Conservation (phyloP, 257 asterid genomes). For the Voacanga thouarsii region DNA sequence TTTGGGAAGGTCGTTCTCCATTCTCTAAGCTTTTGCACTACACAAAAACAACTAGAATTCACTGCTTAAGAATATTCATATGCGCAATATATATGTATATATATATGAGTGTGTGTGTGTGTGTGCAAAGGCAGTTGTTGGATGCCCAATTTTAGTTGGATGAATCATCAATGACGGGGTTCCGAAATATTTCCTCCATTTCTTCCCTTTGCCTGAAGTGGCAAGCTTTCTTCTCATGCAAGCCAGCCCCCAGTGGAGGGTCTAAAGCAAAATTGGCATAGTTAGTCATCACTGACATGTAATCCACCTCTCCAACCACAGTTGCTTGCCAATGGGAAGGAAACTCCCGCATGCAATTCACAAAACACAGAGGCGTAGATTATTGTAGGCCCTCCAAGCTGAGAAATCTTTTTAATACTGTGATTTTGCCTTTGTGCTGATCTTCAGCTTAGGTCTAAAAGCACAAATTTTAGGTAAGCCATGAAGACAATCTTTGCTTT, state of each 20-base stretch:
- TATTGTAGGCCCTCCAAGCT: no score
- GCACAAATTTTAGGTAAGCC: neutral
- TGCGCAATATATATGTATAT: neutral
- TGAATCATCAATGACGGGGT: neutral
- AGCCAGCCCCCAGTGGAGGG: no score
- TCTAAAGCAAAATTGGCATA: no score
- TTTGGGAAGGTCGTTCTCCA: neutral
- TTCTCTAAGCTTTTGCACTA: neutral
- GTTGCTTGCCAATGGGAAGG: neutral
- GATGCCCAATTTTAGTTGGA: neutral
- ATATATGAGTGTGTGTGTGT: no score
- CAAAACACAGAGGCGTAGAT: no score
- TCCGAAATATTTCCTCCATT: neutral
- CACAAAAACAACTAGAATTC: neutral
- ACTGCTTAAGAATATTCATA: neutral
- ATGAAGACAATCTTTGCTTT: neutral
- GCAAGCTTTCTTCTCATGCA: neutral
- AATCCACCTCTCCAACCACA: neutral
- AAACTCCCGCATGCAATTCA: no score
- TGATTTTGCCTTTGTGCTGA: neutral
- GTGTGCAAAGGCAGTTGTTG: neutral
- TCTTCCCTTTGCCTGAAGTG: neutral
- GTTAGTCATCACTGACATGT: neutral
- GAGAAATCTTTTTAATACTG: neutral
- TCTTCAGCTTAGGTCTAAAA: neutral